Percentiles rank a stretch among this genome's conserved stretches.
Conservation (phyloP, 202 grass and related monocot genomes). For the Carex arenaria region DNA sequence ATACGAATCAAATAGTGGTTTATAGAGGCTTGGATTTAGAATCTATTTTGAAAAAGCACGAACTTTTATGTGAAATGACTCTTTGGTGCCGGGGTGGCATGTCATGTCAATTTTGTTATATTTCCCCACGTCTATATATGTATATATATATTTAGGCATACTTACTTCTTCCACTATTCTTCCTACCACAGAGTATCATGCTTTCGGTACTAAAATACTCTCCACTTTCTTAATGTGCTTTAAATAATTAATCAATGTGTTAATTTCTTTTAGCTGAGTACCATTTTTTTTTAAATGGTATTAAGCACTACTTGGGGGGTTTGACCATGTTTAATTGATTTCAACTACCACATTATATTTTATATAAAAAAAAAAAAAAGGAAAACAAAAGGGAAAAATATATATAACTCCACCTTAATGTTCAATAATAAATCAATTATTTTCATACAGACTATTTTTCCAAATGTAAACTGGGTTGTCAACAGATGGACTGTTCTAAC, state of each 20-base stretch:
- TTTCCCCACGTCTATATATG: background rate
- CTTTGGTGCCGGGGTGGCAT: background rate
- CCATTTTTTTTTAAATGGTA: background rate
- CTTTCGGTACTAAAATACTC: slow-evolving; percentile 11
- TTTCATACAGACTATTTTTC: background rate
- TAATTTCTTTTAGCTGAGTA: background rate
- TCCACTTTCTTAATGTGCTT: slow-evolving; percentile 4
- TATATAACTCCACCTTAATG: background rate
- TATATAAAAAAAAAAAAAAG: background rate
- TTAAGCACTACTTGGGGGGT: background rate
- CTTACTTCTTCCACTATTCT: background rate
- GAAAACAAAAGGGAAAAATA: background rate
- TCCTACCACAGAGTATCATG: background rate
- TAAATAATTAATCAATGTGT: background rate
- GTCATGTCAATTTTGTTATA: slow-evolving; percentile 10
- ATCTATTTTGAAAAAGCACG: background rate
- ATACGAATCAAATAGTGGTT: background rate
- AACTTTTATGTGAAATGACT: background rate
- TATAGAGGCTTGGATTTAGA: background rate
- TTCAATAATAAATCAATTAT: background rate
- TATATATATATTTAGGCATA: background rate
- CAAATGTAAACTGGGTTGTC: background rate
- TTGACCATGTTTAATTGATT: background rate
- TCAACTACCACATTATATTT: background rate
- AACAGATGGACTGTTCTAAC: background rate